Conservation (phyloP, 768 basidiomycete genomes). For the Polyporus arcularius region DNA sequence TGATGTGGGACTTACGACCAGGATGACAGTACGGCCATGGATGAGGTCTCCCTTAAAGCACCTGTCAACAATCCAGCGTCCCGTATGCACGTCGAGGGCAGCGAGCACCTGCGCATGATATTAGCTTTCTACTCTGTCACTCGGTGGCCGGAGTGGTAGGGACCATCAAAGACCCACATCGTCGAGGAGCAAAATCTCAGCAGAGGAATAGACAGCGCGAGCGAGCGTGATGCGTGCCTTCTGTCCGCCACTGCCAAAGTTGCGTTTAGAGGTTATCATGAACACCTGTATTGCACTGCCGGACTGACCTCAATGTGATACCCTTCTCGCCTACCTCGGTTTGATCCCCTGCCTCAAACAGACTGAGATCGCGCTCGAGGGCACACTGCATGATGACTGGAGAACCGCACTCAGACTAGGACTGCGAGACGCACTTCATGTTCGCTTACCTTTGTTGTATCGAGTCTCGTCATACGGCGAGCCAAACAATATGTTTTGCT, state of each 20-base stretch:
- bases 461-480: constrained; percentile 43
- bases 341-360: constrained; percentile 50
- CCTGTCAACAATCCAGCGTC: constrained; percentile 51
- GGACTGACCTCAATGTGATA: constrained; percentile 39
- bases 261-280: too few relatives aligned
- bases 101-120: constrained; percentile 37
- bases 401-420: not conserved
- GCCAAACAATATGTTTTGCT: constrained; percentile 54
- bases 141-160: not conserved
- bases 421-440: not conserved
- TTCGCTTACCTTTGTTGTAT: constrained; percentile 38
- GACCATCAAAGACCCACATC: constrained; percentile 45
- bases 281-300: not conserved
- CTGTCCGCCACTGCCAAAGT: constrained; percentile 41
- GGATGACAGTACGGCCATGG: constrained; percentile 49
- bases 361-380: constrained; percentile 44
- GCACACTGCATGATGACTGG: constrained; percentile 41
- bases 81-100: constrained; percentile 55
- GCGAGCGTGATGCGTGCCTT: constrained; percentile 59
- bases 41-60: constrained; percentile 51
- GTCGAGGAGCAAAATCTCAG: constrained; percentile 67
- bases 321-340: constrained; percentile 65
- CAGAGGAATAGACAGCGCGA: constrained; percentile 59
- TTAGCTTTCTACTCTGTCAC: too few relatives aligned
- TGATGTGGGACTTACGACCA: constrained; percentile 39